Evolutionary conservation across 169 alveolate genomes (phyloP).

Genomic region (Eimeria sp.): DNA sequence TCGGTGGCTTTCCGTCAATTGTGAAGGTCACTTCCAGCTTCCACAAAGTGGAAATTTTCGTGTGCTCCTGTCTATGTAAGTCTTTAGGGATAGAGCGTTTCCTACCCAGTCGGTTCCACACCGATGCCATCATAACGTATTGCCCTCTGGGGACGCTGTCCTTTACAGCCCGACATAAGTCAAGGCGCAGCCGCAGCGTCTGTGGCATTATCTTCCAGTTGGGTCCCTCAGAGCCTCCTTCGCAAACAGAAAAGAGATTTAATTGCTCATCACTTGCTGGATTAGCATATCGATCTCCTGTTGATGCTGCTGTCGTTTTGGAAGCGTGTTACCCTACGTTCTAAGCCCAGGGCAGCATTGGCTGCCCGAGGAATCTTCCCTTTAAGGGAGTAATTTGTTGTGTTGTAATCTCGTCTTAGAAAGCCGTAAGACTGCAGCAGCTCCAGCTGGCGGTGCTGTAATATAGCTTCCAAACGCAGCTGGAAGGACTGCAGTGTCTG

Average conservation of each 20-base stretch:
- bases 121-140: constrained; percentile 86
- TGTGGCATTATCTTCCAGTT: constrained; percentile 76
- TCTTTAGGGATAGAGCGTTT: not conserved
- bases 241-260: not conserved
- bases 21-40: not conserved
- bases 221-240: constrained; percentile 67
- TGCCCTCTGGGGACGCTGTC: constrained; percentile 90
- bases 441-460: constrained; percentile 68
- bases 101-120: constrained; percentile 85
- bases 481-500: constrained; percentile 32
- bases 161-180: constrained; percentile 87
- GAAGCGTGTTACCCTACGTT: not conserved
- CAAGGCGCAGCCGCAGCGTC: constrained; percentile 85
- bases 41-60: not conserved
- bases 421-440: constrained; percentile 59
- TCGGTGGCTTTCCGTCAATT: not conserved
- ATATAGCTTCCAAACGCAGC: constrained; percentile 52
- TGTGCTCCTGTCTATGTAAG: not conserved
- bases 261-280: not conserved
- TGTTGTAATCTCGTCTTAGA: constrained; percentile 36
- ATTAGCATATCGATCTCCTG: not conserved
- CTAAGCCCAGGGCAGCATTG: constrained; percentile 53
- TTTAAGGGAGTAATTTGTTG: constrained; percentile 55
- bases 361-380: constrained; percentile 69
- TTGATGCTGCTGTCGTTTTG: not conserved